Evolutionary conservation across 306 rosid species (phyloP).

Genomic region (Corylus avellana): DNA sequence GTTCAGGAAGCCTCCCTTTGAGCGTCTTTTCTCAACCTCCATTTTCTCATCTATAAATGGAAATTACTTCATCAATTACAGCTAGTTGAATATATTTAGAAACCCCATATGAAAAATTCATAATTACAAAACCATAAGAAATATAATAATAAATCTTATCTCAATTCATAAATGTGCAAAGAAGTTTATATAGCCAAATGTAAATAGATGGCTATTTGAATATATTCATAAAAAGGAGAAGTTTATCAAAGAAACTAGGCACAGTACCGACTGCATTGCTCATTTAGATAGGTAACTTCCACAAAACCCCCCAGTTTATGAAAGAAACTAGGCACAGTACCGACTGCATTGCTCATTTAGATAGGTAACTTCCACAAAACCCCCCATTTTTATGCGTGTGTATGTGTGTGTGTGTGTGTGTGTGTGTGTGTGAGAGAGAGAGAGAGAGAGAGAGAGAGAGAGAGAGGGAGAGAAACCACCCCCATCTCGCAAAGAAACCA

Average conservation of each 20-base stretch:
- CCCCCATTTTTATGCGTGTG: neutral
- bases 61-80: constrained; percentile 10
- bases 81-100: neutral
- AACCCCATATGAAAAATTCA: neutral
- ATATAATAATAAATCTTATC: constrained; percentile 1
- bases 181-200: neutral
- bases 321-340: too few relatives aligned
- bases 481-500: constrained; percentile 5
- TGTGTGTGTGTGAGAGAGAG: neutral
- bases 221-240: neutral
- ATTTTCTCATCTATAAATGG: constrained; percentile 35
- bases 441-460: neutral
- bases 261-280: constrained; percentile 18
- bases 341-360: too few relatives aligned
- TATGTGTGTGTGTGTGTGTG: neutral
- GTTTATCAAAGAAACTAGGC: neutral
- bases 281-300: neutral
- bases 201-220: neutral
- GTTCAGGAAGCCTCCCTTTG: constrained; percentile 84
- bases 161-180: constrained; percentile 9
- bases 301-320: neutral
- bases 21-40: constrained; percentile 81
- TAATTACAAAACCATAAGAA: constrained; percentile 10
- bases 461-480: neutral
- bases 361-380: neutral